These are phyloP conservation scores for Gliomastix tumulicola DNA, from an alignment of 2,329 filamentous ascomycete species.

Conservation along the genomic window DNA sequence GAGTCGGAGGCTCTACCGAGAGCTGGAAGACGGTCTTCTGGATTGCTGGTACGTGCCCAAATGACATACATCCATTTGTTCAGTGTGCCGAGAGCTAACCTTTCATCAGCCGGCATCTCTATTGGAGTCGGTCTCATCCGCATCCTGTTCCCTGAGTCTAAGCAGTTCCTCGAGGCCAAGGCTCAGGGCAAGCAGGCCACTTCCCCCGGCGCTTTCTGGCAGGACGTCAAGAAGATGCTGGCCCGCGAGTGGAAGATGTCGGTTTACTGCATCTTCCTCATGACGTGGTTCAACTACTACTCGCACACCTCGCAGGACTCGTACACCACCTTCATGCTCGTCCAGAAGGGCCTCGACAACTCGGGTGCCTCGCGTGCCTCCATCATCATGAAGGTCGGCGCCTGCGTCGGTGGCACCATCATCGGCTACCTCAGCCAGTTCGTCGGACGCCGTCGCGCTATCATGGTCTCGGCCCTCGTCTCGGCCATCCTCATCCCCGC, in stretches of 20 bases:
- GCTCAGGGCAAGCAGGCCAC: constrained; percentile 43
- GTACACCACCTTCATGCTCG: constrained; percentile 75
- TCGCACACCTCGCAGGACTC: constrained; percentile 75
- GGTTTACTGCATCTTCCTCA: constrained; percentile 69
- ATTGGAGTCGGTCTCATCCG: constrained; percentile 63
- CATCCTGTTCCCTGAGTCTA: constrained; percentile 64
- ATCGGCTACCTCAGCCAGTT: constrained; percentile 72
- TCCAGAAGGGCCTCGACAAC: constrained; percentile 62
- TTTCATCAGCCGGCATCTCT: constrained; percentile 47
- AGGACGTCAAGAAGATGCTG: constrained; percentile 62
- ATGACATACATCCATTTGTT: neutral
- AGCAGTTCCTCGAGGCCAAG: constrained; percentile 67
- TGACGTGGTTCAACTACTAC: constrained; percentile 72
- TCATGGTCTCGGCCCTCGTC: constrained; percentile 53
- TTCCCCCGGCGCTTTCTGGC: constrained; percentile 53
- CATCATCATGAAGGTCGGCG: constrained; percentile 76
- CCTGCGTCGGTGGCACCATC: constrained; percentile 66
- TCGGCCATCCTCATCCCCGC: constrained; percentile 59
- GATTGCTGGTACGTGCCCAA: constrained; percentile 50
- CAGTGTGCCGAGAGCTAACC: too few relatives aligned
- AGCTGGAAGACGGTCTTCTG: constrained; percentile 74
- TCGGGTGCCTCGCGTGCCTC: constrained; percentile 60
- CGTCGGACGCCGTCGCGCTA: constrained; percentile 64
- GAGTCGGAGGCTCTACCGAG: constrained; percentile 55
- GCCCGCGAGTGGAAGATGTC: constrained; percentile 68